Percentiles rank a stretch among this genome's conserved stretches.
These are phyloP conservation scores for Elaeis guineensis DNA, from an alignment of 176 grass and related monocot species.

Conservation along the genomic window DNA sequence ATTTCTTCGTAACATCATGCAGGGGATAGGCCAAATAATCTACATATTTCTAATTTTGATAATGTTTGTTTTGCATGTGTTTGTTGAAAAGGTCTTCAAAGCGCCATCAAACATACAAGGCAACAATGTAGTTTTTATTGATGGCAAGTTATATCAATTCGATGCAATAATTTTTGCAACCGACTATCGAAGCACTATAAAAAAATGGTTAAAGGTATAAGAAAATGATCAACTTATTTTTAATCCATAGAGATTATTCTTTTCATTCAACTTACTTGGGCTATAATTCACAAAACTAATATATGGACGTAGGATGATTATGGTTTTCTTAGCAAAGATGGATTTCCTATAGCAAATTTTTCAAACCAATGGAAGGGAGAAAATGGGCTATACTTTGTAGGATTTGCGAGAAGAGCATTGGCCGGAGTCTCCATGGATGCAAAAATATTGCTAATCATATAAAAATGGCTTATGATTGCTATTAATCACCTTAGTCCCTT, in stretches of 20 bases:
- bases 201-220: conserved; percentile 19
- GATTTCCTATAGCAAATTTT: background rate
- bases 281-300: no score
- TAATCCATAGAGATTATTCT: background rate
- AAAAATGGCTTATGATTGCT: no score
- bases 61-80: background rate
- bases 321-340: background rate
- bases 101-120: conserved; percentile 11
- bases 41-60: no score
- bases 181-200: conserved; percentile 5
- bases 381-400: background rate
- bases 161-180: conserved; percentile 17
- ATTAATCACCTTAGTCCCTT: no score
- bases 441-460: background rate
- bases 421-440: background rate
- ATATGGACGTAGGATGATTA: background rate
- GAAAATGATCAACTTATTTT: background rate
- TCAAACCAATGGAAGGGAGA: background rate
- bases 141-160: background rate
- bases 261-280: no score
- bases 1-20: background rate
- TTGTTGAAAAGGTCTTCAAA: conserved; percentile 20
- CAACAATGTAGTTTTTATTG: background rate
- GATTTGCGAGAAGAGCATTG: background rate
- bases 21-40: no score